Evolutionary conservation across 2,329 filamentous ascomycete genomes (phyloP), one percentile per base, ranked within the genome.

Genomic region (Fusarium compactum): DNA sequence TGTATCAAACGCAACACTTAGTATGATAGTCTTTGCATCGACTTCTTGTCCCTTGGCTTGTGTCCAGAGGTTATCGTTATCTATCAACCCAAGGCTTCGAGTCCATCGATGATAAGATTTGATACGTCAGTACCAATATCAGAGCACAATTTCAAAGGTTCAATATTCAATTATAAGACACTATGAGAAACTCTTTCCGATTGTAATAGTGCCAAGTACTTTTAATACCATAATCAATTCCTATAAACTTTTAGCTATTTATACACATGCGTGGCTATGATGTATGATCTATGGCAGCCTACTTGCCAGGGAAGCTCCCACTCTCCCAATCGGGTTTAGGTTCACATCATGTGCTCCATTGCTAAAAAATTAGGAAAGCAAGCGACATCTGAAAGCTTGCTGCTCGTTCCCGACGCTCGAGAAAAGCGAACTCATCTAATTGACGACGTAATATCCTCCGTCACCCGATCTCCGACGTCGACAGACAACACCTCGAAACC

Each of bases 361-460:
- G 32, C 74, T 73, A 74, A 76, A 76, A 76, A 76, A 75, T 73
- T 76, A 40, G 54, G 54, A 50, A 57, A 57, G 38, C 52, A n/a
- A 71, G 71, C 74, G 67, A 75, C 65, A 62, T 67, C 65, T 71
- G 70, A 72, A 75, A 74, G 61, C 61, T 69, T 71, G 68, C 65
- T 58, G 67, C 58, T 74, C 62, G 67, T 55, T 74, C 38, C 38
- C 38, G 50, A 64, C 59, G 71, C 62, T 71, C 60, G 69, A 69
- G 62, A 67, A 52, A 61, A 61, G 64, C 62, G 54, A 50, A 64
- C 22, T 55, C 63, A 53, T 56, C 62, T 38, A 62, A 74, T 71
- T 73, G 40, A 75, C 62, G 73, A 70, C 73, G 57, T 73, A 73
- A 63, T 62, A 51, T 38, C 34, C 58, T 54, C 54, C 43, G 54